phyloP scores from a whole-genome alignment of 306 rosid species.

The Cotoneaster glaucophyllus region DNA sequence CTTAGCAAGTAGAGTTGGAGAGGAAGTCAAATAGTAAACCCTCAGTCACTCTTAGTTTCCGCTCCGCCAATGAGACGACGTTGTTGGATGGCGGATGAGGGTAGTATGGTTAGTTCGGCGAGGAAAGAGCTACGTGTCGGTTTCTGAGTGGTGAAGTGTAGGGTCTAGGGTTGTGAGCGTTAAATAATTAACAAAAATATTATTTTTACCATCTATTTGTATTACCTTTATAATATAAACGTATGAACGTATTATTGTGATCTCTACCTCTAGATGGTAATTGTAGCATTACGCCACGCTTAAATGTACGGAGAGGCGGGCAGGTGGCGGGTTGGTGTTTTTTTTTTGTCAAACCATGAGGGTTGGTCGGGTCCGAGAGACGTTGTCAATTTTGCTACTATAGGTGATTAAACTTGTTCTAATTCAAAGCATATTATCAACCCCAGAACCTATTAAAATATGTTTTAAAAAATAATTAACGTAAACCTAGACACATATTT shows the following conservation, averaged over 20 bases:
- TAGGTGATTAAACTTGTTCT: neutral
- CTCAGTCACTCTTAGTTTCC: neutral
- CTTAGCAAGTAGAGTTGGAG: neutral
- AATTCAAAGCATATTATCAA: too few species aligned
- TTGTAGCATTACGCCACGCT: too few species aligned
- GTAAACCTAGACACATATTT: too few species aligned
- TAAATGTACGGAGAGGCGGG: neutral
- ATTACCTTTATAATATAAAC: too few species aligned
- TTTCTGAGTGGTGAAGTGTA: neutral
- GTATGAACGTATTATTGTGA: fast-evolving
- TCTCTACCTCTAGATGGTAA: too few species aligned
- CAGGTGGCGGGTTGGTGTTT: neutral
- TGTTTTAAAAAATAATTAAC: too few species aligned
- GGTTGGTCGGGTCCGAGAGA: neutral
- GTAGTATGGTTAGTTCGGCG: neutral
- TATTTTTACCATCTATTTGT: too few species aligned
- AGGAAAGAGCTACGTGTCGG: neutral
- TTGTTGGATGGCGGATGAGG: neutral
- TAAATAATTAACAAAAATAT: too few species aligned
- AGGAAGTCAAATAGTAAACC: neutral
- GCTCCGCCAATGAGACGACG: slow-evolving; percentile 1
- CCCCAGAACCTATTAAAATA: too few species aligned
- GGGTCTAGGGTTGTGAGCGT: too few species aligned
- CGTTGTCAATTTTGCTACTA: neutral
- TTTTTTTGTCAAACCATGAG: too few species aligned